These are phyloP conservation scores for Fusarium guadeloupense DNA, from an alignment of 2,329 filamentous ascomycete species.

Conservation along the genomic window DNA sequence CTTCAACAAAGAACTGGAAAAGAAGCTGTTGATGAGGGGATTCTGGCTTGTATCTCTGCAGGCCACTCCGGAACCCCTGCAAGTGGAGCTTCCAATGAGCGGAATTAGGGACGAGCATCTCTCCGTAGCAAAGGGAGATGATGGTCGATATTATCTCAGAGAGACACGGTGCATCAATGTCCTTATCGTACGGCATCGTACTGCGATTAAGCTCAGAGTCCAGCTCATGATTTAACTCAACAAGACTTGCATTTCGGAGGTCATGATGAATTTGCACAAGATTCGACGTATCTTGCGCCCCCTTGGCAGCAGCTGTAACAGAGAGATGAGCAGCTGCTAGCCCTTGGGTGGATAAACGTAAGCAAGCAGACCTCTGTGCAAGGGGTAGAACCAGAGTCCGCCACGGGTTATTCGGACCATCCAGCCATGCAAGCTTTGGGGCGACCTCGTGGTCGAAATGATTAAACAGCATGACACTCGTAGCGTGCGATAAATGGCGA, in stretches of 20 bases:
- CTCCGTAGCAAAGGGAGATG: neutral
- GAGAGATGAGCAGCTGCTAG: conserved; percentile 7
- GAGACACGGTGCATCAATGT: neutral
- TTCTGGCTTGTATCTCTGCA: neutral
- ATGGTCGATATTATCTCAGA: neutral
- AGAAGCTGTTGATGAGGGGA: neutral
- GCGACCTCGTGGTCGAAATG: conserved; percentile 1
- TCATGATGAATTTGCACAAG: neutral
- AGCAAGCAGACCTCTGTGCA: neutral
- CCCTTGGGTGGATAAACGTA: neutral
- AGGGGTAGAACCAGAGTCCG: conserved; percentile 1
- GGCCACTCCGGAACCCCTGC: neutral
- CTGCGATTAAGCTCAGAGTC: neutral
- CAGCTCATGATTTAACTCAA: neutral
- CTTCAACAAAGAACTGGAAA: neutral
- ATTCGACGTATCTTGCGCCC: neutral
- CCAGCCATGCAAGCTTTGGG: neutral
- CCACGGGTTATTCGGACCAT: conserved; percentile 1
- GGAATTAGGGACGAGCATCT: neutral
- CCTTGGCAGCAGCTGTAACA: neutral
- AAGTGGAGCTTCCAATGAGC: neutral
- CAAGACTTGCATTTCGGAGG: neutral
- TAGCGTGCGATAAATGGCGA: neutral
- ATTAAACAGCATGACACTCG: neutral
- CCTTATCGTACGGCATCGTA: neutral